phyloP scores from a whole-genome alignment of 768 basidiomycete species.

The Tephrocybe rancida region DNA sequence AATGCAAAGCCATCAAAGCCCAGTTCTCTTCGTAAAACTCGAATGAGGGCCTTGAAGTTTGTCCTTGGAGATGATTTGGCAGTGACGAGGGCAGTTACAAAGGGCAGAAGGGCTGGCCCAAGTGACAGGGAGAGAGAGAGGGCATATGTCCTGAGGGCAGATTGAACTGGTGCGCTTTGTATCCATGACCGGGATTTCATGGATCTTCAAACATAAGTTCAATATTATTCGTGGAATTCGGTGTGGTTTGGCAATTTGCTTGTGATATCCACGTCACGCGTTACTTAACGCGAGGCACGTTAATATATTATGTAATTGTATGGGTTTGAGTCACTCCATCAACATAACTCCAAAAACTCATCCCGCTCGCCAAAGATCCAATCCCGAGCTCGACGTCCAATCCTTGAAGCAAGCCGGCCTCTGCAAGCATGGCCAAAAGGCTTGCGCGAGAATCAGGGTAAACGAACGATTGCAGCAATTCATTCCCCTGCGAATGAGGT shows the following conservation, averaged over 20 bases:
- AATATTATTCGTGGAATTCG: background rate
- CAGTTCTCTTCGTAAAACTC: constrained; percentile 57
- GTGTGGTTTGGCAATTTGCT: too few relatives aligned
- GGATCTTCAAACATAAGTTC: background rate
- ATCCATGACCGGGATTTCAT: constrained; percentile 20
- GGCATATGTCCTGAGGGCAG: constrained; percentile 68
- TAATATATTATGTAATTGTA: too few relatives aligned
- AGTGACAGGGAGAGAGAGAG: constrained; percentile 67
- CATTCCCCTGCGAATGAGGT: constrained; percentile 43
- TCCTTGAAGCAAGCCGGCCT: constrained; percentile 44
- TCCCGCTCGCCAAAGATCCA: constrained; percentile 35
- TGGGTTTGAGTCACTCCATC: constrained; percentile 18
- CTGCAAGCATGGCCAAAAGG: constrained; percentile 57
- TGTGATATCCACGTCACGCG: constrained; percentile 7
- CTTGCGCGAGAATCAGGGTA: constrained; percentile 77
- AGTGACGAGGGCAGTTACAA: constrained; percentile 38
- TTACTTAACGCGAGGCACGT: background rate
- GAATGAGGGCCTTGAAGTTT: constrained; percentile 28
- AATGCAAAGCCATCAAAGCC: constrained; percentile 68
- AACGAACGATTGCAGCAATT: constrained; percentile 61
- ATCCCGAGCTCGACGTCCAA: constrained; percentile 32
- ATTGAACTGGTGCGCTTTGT: constrained; percentile 31
- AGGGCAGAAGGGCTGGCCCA: constrained; percentile 63
- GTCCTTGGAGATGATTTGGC: constrained; percentile 22
- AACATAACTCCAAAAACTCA: constrained; percentile 75